Evolutionary conservation across 1,284 basidiomycete species (phyloP), one percentile per base, ranked within the genome.

Genomic region (Apiotrichum laibachii): DNA sequence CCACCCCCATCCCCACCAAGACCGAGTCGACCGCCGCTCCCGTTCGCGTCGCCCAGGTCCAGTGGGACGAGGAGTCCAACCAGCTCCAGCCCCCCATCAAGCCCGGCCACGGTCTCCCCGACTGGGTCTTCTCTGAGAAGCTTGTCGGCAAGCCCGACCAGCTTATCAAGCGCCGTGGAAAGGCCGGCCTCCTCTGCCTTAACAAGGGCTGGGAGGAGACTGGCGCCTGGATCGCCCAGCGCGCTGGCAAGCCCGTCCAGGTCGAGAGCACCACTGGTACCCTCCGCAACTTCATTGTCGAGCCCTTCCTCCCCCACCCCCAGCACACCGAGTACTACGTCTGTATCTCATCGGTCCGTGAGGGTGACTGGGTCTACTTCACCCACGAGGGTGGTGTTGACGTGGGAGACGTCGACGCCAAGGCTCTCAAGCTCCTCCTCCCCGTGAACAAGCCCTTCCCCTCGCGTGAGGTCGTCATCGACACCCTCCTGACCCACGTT

Each of bases 381-480:
- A 97, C 95, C 50, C 94, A 97, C 80, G 93, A 97, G 78, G 96
- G 95, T 71, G 95, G 96, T 84, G 93, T 99, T 55, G 95, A 99
- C 73, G 88, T 99, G 68, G 95, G 95, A 68, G 95, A 99, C 81
- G 96, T 99, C 72, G 93, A 99, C 73, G 89, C 93, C 71, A 98
- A 99, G 81, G 95, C 95, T 2, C 86, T 95, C 76, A 88, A 90
- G 73, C 87, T 99, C 64, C 84, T 88, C 68, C 82, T 98, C 68
- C 87, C 89, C 60, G 91, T 96, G 70, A 82, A 81, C 67, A 80
- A 84, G 59, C 80, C 70, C 42, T 92, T 95, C 85, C 93, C 92
- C 49, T 82, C 86, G 1, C 88, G 92, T 70, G 84, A 87, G 56
- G 81, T 81, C 64, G 86, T 97, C 81, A 86, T 85, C 70, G 79